These are phyloP conservation scores for Westerdykella ornata DNA, from an alignment of 2,329 filamentous ascomycete genomes.

Conservation along the genomic window DNA sequence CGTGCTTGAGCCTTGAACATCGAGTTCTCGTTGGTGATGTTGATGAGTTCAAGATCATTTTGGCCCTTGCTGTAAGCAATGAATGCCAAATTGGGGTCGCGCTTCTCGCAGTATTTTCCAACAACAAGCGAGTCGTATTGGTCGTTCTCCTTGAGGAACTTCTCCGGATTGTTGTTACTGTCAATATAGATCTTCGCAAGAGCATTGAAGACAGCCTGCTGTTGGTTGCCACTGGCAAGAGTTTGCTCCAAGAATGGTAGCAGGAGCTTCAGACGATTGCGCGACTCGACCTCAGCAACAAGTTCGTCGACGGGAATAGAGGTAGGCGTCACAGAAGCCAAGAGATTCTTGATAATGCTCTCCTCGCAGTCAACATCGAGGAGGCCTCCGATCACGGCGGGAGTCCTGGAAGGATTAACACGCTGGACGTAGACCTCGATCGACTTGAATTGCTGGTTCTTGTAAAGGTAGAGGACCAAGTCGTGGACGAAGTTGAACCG, in stretches of 20 bases:
- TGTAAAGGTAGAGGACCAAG: constrained; percentile 91
- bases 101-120: constrained; percentile 98
- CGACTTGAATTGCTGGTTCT: constrained; percentile 98
- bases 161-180: constrained; percentile 95
- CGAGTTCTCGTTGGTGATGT: constrained; percentile 98
- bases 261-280: constrained; percentile 91
- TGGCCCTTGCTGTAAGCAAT: constrained; percentile 95
- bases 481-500: constrained; percentile 99
- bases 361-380: constrained; percentile 97
- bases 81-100: constrained; percentile 89
- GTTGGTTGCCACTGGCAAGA: constrained; percentile 81
- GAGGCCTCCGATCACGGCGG: constrained; percentile 85
- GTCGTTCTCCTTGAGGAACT: constrained; percentile 95
- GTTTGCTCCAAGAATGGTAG: constrained; percentile 94
- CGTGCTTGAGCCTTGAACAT: constrained; percentile 99
- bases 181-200: constrained; percentile 99
- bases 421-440: constrained; percentile 98
- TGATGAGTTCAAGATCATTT: constrained; percentile 94
- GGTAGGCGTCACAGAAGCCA: constrained; percentile 74
- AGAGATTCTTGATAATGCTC: constrained; percentile 85
- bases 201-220: constrained; percentile 94
- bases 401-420: constrained; percentile 85
- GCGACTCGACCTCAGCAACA: constrained; percentile 86
- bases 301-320: constrained; percentile 91
- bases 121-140: constrained; percentile 88